Evolutionary conservation across 2,329 filamentous ascomycete species (phyloP).

Genomic region (Coccinonectria pachysandricola): DNA sequence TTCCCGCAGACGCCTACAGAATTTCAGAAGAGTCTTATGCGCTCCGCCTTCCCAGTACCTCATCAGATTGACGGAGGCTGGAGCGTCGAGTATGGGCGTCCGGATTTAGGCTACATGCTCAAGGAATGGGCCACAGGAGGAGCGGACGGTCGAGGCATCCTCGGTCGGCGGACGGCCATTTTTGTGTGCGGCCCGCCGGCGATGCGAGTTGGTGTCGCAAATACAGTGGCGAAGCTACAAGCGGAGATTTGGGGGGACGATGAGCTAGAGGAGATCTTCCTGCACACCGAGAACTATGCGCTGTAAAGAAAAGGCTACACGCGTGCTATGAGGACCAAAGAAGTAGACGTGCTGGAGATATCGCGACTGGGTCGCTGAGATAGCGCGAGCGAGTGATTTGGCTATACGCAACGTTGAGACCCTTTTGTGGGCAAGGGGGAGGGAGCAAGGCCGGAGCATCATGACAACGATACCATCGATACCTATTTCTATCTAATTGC

Average conservation of each 20-base stretch:
- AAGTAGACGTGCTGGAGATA: too few species aligned
- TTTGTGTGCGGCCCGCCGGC: slow-evolving; percentile 85
- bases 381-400: slow-evolving; percentile 19
- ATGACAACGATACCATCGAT: slow-evolving; percentile 10
- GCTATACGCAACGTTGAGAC: slow-evolving; percentile 10
- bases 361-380: too few species aligned
- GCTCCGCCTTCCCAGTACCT: slow-evolving; percentile 70
- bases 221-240: slow-evolving; percentile 73
- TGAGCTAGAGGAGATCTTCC: slow-evolving; percentile 76
- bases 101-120: slow-evolving; percentile 79
- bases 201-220: slow-evolving; percentile 84
- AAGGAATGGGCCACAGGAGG: slow-evolving; percentile 70
- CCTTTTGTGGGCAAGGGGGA: slow-evolving; percentile 7
- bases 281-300: slow-evolving; percentile 94
- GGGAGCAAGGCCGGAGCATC: slow-evolving; percentile 6
- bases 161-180: slow-evolving; percentile 74
- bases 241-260: slow-evolving; percentile 71
- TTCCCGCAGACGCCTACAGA: slow-evolving; percentile 78
- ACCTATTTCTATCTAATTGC: slow-evolving; percentile 1
- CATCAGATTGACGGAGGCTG: slow-evolving; percentile 67
- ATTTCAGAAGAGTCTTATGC: slow-evolving; percentile 82
- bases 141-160: slow-evolving; percentile 52
- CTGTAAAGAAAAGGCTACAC: slow-evolving; percentile 36
- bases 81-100: slow-evolving; percentile 86
- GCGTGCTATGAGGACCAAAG: slow-evolving; percentile 2